Evolutionary conservation across 1,284 basidiomycete species (phyloP).

Genomic region (Melampsora larici-populina): DNA sequence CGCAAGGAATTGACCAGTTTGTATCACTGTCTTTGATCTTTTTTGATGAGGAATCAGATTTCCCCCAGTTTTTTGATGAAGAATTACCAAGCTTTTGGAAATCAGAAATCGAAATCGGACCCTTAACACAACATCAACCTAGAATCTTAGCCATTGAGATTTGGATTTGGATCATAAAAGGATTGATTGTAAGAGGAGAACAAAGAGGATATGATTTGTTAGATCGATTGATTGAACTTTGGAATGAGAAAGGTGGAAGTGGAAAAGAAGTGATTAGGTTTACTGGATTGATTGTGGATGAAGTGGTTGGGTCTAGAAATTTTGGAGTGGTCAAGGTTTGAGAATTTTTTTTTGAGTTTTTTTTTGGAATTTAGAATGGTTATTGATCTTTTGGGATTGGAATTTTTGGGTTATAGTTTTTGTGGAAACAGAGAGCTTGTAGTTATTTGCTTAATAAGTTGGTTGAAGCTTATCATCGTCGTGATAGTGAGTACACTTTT

Average conservation of each 20-base stretch:
- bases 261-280: conserved; percentile 69
- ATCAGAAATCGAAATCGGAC: conserved; percentile 55
- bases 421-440: conserved; percentile 36
- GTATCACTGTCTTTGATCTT: background rate
- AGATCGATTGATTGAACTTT: conserved; percentile 66
- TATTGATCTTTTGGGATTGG: background rate
- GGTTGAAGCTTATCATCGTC: conserved; percentile 60
- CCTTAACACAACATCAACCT: conserved; percentile 53
- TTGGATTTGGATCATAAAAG: conserved; percentile 74
- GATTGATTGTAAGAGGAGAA: conserved; percentile 71
- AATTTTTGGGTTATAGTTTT: conserved; percentile 56
- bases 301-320: conserved; percentile 64
- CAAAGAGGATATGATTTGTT: conserved; percentile 62
- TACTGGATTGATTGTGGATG: conserved; percentile 65
- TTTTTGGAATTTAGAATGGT: no score
- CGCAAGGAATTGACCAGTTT: background rate
- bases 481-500: conserved; percentile 47
- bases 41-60: conserved; percentile 55
- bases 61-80: conserved; percentile 43
- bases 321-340: conserved; percentile 70
- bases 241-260: conserved; percentile 62
- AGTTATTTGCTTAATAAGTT: conserved; percentile 17
- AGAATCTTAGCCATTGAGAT: conserved; percentile 59
- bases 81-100: conserved; percentile 47
- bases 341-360: background rate